phyloP scores from a whole-genome alignment of 163 green algal genomes.

The Chloroidium sp. region DNA sequence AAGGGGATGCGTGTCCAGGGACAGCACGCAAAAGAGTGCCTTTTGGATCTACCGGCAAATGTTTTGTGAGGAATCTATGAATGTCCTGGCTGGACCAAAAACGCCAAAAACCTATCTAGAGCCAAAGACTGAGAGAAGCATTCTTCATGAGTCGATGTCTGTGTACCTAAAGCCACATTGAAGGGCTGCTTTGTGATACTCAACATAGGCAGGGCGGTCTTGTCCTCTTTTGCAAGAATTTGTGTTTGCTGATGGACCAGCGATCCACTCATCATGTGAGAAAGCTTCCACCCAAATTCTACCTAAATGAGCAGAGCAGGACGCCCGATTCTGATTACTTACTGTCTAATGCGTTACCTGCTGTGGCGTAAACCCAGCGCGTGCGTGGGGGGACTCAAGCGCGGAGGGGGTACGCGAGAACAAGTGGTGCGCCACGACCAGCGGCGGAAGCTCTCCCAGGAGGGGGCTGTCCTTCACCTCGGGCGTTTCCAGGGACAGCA shows the following conservation, averaged over 20 bases:
- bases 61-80: no score
- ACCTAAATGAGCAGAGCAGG: background rate
- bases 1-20: no score
- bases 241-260: no score
- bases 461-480: slow-evolving; percentile 31
- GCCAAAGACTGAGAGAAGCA: no score
- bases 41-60: no score
- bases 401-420: slow-evolving; percentile 57
- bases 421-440: slow-evolving; percentile 72
- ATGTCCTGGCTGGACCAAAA: background rate
- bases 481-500: slow-evolving; percentile 58
- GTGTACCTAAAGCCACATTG: no score
- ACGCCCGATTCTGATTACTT: background rate
- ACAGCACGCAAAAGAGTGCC: no score
- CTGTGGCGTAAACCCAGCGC: slow-evolving; percentile 46
- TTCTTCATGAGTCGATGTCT: no score
- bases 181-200: background rate
- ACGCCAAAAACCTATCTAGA: background rate
- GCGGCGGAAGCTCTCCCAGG: slow-evolving; percentile 58
- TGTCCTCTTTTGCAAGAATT: no score
- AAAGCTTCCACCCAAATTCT: background rate
- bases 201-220: background rate
- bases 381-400: slow-evolving; percentile 64
- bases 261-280: no score
- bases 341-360: slow-evolving; percentile 32